phyloP scores from a whole-genome alignment of 2,329 filamentous ascomycete species.

The Colletotrichum sp. region DNA sequence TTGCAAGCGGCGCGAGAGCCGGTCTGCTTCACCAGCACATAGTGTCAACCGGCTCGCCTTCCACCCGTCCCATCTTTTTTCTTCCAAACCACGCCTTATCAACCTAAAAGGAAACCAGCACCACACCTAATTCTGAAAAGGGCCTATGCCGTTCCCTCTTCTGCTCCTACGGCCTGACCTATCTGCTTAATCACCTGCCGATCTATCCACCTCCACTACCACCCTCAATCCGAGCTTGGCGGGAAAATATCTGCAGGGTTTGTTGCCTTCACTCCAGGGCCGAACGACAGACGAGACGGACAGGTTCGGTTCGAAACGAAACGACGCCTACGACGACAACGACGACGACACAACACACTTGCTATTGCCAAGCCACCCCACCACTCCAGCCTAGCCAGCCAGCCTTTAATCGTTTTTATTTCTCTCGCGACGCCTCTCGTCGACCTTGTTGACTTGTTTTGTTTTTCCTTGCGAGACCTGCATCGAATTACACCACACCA shows the following conservation, averaged over 20 bases:
- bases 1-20: conserved; percentile 5
- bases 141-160: neutral
- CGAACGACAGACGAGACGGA: conserved; percentile 9
- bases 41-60: neutral
- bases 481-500: neutral
- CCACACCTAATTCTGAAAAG: neutral
- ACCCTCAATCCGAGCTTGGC: neutral
- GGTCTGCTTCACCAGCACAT: neutral
- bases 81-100: neutral
- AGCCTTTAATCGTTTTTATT: neutral
- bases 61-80: conserved; percentile 8
- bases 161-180: neutral
- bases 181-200: neutral
- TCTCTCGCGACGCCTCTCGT: neutral
- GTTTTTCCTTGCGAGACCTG: neutral
- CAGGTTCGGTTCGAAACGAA: neutral
- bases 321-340: neutral
- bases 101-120: neutral
- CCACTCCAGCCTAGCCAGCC: neutral
- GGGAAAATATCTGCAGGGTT: neutral
- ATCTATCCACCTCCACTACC: neutral
- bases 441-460: neutral
- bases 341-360: neutral
- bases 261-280: neutral
- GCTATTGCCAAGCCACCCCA: neutral